Evolutionary conservation across 2,329 filamentous ascomycete genomes (phyloP), one percentile per base, ranked within the genome.

Genomic region (Botrytis deweyae): DNA sequence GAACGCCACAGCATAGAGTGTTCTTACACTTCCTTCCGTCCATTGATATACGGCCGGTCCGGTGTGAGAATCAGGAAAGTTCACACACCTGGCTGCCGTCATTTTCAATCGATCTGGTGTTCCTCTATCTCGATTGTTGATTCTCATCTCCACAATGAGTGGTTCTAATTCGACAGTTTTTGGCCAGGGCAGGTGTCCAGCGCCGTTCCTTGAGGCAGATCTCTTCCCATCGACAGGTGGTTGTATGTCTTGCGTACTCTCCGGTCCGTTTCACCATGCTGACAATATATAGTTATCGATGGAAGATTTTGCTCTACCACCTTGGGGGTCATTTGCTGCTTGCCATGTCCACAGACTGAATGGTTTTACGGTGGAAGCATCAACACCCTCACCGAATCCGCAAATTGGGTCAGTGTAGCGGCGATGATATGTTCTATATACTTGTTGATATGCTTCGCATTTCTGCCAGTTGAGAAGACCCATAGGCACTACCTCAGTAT

Each of bases 401-500:
- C 93, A n/a, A 93, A 94, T 82, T 97, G 93, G 90, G 85, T 98
- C 73, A 94, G 93, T 76, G 90, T 97, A 25, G 89, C 87, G 16
- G 90, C 93, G 72, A 87, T 94, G 61, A 83, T 91, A 66, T 90
- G 92, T 78, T 92, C 92, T 75, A 80, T 90, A 25, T 95, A 96
- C 80, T 85, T 98, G 73, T 84, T 98, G 25, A 70, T 93, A 9
- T 97, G 94, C 9, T 98, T 94, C 87, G 84, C 89, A 5, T 86
- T 92, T 22, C 86, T 99, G 36, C 95, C 96, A 0, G 89, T 93
- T 38, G 94, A 97, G 79, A 95, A 93, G 85, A 98, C 96, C 10
- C 90, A 94, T 80, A 90, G 95, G 71, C 96, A 99, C 82, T 98
- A 98, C 80, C 86, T 99, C 55, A 98, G 93, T 81, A 92, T 98